phyloP scores from a whole-genome alignment of 192 early-diverging fungal species.

The Linnemannia hyalina region DNA sequence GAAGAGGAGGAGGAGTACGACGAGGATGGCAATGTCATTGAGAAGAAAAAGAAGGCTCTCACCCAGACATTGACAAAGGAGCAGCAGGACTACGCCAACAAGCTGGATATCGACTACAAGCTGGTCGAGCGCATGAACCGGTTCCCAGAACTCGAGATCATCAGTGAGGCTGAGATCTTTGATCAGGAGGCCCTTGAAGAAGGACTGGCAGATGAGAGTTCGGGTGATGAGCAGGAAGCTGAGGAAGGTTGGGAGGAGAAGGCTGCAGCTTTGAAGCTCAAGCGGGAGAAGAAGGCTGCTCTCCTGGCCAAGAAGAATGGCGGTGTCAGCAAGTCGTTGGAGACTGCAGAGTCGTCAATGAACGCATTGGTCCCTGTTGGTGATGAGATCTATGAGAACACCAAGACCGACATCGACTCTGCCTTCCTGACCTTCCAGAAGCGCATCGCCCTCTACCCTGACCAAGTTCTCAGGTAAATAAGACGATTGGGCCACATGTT shows the following conservation, averaged over 20 bases:
- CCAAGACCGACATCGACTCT: conserved; percentile 87
- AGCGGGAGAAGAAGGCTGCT: conserved; percentile 36
- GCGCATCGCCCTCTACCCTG: conserved; percentile 78
- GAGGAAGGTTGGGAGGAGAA: conserved; percentile 54
- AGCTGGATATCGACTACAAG: conserved; percentile 43
- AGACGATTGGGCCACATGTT: not conserved
- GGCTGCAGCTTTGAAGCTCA: conserved; percentile 44
- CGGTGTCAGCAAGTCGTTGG: conserved; percentile 32
- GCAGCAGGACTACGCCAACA: conserved; percentile 55
- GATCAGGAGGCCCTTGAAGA: conserved; percentile 65
- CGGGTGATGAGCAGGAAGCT: conserved; percentile 49
- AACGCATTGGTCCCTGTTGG: conserved; percentile 65
- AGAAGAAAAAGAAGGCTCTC: conserved; percentile 3
- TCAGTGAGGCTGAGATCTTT: conserved; percentile 73
- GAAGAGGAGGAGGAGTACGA: conserved; percentile 43
- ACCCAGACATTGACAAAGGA: conserved; percentile 48
- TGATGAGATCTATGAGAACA: conserved; percentile 78
- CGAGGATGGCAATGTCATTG: conserved; percentile 15
- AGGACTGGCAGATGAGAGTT: conserved; percentile 53
- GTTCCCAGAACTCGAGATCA: conserved; percentile 76
- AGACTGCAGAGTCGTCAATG: conserved; percentile 39
- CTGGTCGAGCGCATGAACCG: conserved; percentile 36
- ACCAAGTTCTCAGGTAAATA: conserved; percentile 87
- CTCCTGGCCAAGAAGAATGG: conserved; percentile 40
- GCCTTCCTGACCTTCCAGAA: conserved; percentile 94